Evolutionary conservation across 768 basidiomycete species (phyloP).

Genomic region (Macrolepiota albuminosa): DNA sequence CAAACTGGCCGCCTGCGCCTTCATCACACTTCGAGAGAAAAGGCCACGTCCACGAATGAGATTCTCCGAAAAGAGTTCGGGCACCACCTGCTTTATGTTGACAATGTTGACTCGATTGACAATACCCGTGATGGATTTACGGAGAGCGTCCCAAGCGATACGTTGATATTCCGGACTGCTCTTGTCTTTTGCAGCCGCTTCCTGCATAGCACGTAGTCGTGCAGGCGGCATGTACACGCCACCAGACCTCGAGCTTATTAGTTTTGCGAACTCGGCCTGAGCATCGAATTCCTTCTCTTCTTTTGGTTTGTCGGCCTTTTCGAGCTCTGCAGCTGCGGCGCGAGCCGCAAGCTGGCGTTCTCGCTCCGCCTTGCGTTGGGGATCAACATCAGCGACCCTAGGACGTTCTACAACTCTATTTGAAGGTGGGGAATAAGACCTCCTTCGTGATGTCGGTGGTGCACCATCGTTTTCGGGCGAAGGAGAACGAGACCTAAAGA

Average conservation of each 20-base stretch:
- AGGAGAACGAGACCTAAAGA: slow-evolving; percentile 44
- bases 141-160: slow-evolving; percentile 94
- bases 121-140: slow-evolving; percentile 98
- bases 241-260: slow-evolving; percentile 76
- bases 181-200: slow-evolving; percentile 78
- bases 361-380: slow-evolving; percentile 67
- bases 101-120: slow-evolving; percentile 97
- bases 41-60: slow-evolving; percentile 90
- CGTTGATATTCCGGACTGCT: slow-evolving; percentile 87
- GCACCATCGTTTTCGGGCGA: slow-evolving; percentile 35
- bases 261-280: slow-evolving; percentile 85
- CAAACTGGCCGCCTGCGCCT: slow-evolving; percentile 94
- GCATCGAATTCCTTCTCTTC: slow-evolving; percentile 54
- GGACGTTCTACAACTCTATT: slow-evolving; percentile 23
- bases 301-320: slow-evolving; percentile 52
- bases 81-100: slow-evolving; percentile 93
- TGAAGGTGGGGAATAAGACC: slow-evolving; percentile 38
- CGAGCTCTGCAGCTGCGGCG: slow-evolving; percentile 64
- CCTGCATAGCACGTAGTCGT: slow-evolving; percentile 84
- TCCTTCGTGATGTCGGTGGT: slow-evolving; percentile 40
- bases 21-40: slow-evolving; percentile 94
- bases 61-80: slow-evolving; percentile 91
- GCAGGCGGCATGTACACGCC: slow-evolving; percentile 98
- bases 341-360: slow-evolving; percentile 76
- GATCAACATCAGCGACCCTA: slow-evolving; percentile 68